Evolutionary conservation across 2,329 filamentous ascomycete species (phyloP).

Genomic region (Arthrobotrys megalospora): DNA sequence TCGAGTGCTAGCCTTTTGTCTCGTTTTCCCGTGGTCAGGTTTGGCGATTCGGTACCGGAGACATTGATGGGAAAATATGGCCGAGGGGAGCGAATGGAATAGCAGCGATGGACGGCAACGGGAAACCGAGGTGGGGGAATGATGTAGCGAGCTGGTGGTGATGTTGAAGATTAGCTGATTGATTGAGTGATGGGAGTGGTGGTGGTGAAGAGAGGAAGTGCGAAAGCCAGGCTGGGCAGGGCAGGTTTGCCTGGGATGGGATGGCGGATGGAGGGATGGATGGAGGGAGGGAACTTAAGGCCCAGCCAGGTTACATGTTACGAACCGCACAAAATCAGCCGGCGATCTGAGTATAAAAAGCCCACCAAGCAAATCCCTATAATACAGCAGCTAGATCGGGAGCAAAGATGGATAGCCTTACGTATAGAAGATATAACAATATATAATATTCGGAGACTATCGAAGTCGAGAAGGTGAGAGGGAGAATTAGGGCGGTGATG

Average conservation of each 20-base stretch:
- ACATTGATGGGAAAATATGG: constrained; percentile 47
- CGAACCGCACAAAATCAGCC: constrained; percentile 2
- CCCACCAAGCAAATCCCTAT: constrained; percentile 7
- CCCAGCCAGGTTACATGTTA: constrained; percentile 54
- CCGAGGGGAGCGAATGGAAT: constrained; percentile 54
- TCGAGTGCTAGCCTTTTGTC: constrained; percentile 29
- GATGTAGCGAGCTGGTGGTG: constrained; percentile 35
- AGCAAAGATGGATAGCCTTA: too few relatives aligned
- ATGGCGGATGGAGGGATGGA: constrained; percentile 21
- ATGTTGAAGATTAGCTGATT: constrained; percentile 50
- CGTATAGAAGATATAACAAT: too few relatives aligned
- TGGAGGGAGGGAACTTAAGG: constrained; percentile 37
- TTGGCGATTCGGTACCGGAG: constrained; percentile 33
- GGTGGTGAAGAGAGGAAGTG: constrained; percentile 49
- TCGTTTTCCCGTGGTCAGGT: constrained; percentile 35
- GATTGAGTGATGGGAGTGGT: constrained; percentile 38
- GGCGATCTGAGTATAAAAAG: constrained; percentile 23
- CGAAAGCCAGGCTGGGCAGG: constrained; percentile 38
- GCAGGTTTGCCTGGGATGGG: constrained; percentile 31
- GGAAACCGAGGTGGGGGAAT: constrained; percentile 27
- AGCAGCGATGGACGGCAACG: constrained; percentile 8
- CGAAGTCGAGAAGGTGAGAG: constrained; percentile 49
- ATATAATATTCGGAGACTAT: neutral
- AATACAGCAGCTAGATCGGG: too few relatives aligned
- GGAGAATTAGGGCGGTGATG: constrained; percentile 58